Percentiles rank a stretch among this genome's conserved stretches.
These are phyloP conservation scores for Cryomyces minteri DNA, from an alignment of 495 filamentous ascomycete species.

Conservation along the genomic window DNA sequence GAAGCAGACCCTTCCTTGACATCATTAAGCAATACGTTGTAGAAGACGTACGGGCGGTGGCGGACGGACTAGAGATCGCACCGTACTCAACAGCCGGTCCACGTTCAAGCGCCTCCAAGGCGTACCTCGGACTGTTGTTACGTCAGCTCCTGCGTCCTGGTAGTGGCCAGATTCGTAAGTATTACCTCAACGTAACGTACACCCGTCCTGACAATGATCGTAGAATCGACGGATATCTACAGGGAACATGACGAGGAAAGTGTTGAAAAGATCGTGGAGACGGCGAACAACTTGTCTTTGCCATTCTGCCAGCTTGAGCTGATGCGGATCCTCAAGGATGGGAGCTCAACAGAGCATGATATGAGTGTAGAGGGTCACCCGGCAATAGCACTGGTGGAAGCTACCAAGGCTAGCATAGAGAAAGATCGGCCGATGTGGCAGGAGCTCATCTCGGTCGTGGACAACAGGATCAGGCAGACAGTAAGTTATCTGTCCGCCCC, in stretches of 20 bases:
- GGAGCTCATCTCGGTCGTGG: not conserved
- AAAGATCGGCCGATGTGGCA: not conserved
- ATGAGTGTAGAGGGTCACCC: not conserved
- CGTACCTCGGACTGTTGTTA: too few species aligned
- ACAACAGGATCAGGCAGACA: not conserved
- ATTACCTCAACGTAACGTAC: not conserved
- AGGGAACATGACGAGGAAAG: constrained; percentile 2
- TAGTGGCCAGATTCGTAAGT: not conserved
- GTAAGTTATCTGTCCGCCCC: not conserved
- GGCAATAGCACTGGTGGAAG: not conserved
- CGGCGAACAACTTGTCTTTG: constrained; percentile 51
- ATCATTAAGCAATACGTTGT: too few species aligned
- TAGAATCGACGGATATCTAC: not conserved
- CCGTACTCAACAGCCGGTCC: too few species aligned
- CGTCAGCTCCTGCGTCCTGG: not conserved
- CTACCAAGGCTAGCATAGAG: not conserved
- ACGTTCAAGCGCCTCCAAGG: too few species aligned
- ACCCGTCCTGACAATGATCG: not conserved
- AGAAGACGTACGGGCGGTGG: too few species aligned
- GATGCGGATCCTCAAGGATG: constrained; percentile 31
- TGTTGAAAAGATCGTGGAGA: constrained; percentile 21
- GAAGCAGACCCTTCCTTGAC: too few species aligned
- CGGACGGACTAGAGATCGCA: too few species aligned
- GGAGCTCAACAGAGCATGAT: not conserved
- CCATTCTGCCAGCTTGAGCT: constrained; percentile 65